Base-by-base conservation (phyloP, 192 early-diverging fungal genomes). In the Umbelopsis isabellina region DNA sequence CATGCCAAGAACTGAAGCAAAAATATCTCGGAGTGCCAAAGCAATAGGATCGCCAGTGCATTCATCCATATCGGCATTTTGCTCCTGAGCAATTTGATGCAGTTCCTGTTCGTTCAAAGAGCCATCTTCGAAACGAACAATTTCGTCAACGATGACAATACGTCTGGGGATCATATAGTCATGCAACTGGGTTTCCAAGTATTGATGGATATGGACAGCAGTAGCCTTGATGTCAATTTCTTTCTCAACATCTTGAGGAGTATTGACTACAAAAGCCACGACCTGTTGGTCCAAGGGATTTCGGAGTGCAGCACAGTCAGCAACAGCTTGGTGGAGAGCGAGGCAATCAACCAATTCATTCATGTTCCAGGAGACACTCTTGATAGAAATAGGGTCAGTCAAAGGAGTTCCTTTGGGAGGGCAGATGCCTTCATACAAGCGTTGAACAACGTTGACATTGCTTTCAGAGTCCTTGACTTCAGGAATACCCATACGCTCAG, bases 161-260 rank as follows among this genome's bases (percentile, higher is more conserved):
- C 76, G 66, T 65, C 49, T 76, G 12, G 76, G 76, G 15, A 75
- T 48, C 58, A 76, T 75, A 45, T 78, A 78, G 30, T 76, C 76
- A 46, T 78, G 76, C 10, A 78, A 27, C 27, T 75, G 48, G 12
- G 52, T 50, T 58, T 70, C 61, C 30, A 73, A 27, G 27, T 64
- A 73, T 22, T 37, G 33, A 35, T 70, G 67, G 7, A 73, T 44
- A 23, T 70, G 68, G 12, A 52, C 53, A 41, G 68, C 68, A 27
- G 49, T 53, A 35, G 37, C 49, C 37, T 70, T 51, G 49, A 53
- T 33, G 21, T 68, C 23, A 21, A 46, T 46, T 41, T 53, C 33
- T 53, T 55, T 46, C 47, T 69, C 49, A 68, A 41, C n/a, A 23
- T 44, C 49, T 45, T 45, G 55, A 30, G 22, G 21, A 37, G 51